Conservation (phyloP, 1,139 yeast species). For the Kodamaea plutei region DNA sequence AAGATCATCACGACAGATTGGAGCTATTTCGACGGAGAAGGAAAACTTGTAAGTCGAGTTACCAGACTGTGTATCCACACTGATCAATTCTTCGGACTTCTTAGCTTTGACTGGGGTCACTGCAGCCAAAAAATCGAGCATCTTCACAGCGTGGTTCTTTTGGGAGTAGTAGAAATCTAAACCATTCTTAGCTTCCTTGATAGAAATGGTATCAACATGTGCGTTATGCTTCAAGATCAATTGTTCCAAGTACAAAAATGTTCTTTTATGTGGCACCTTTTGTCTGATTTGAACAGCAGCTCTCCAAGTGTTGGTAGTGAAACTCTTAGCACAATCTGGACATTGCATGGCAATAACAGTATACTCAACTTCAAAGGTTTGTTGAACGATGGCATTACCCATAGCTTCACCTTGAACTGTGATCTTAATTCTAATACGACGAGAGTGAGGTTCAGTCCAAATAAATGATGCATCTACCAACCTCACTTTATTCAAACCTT, state of each 20-base stretch:
- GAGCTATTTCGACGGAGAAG: slow-evolving; percentile 89
- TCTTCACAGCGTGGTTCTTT: slow-evolving; percentile 86
- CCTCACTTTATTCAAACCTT: slow-evolving; percentile 84
- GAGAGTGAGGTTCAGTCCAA: slow-evolving; percentile 99
- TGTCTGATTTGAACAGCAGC: slow-evolving; percentile 97
- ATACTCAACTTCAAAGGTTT: slow-evolving; percentile 91
- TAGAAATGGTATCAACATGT: slow-evolving; percentile 89
- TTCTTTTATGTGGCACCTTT: slow-evolving; percentile 94
- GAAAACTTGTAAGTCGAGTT: slow-evolving; percentile 85
- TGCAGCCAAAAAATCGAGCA: slow-evolving; percentile 83
- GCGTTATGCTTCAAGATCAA: slow-evolving; percentile 90
- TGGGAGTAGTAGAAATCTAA: slow-evolving; percentile 88
- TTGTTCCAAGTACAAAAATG: slow-evolving; percentile 92
- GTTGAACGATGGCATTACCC: slow-evolving; percentile 89
- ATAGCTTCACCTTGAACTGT: slow-evolving; percentile 97
- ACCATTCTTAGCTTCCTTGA: slow-evolving; percentile 91
- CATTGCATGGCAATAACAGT: slow-evolving; percentile 96
- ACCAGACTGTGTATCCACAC: slow-evolving; percentile 91
- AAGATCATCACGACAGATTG: slow-evolving; percentile 96
- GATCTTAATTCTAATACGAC: slow-evolving; percentile 84
- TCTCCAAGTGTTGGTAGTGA: slow-evolving; percentile 96
- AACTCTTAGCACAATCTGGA: slow-evolving; percentile 96
- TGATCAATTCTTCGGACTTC: slow-evolving; percentile 86
- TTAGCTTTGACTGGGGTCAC: slow-evolving; percentile 87
- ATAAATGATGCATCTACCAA: slow-evolving; percentile 90